These are phyloP conservation scores for Thielaviopsis ethacetica DNA, from an alignment of 2,329 filamentous ascomycete genomes.

Conservation along the genomic window DNA sequence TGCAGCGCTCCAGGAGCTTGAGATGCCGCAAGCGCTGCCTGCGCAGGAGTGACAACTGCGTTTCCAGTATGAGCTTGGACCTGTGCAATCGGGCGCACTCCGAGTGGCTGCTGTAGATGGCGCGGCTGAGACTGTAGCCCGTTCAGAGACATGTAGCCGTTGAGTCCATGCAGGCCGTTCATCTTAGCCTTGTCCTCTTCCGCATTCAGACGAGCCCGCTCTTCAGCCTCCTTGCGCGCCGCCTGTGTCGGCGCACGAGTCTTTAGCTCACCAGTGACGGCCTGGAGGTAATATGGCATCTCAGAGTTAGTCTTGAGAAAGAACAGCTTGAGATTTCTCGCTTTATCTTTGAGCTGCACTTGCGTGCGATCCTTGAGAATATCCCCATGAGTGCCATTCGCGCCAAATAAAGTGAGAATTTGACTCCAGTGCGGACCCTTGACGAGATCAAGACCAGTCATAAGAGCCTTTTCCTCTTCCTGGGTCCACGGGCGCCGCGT, in stretches of 20 bases:
- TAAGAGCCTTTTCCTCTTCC: slow-evolving; percentile 78
- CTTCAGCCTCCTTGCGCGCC: slow-evolving; percentile 51
- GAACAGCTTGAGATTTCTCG: slow-evolving; percentile 75
- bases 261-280: slow-evolving; percentile 79
- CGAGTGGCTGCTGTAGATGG: slow-evolving; percentile 16
- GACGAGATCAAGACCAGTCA: slow-evolving; percentile 75
- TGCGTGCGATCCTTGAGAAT: slow-evolving; percentile 79
- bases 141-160: slow-evolving; percentile 12
- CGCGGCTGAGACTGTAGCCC: slow-evolving; percentile 11
- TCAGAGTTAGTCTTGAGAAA: slow-evolving; percentile 85
- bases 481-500: slow-evolving; percentile 70
- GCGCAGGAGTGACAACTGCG: slow-evolving; percentile 12
- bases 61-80: slow-evolving; percentile 16
- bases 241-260: slow-evolving; percentile 63
- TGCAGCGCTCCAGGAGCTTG: neutral
- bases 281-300: slow-evolving; percentile 74
- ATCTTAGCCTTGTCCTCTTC: slow-evolving; percentile 43
- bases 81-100: slow-evolving; percentile 20
- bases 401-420: slow-evolving; percentile 70
- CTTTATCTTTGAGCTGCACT: slow-evolving; percentile 86
- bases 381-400: slow-evolving; percentile 62
- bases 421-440: slow-evolving; percentile 90
- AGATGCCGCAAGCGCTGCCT: slow-evolving; percentile 10
- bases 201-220: slow-evolving; percentile 38
- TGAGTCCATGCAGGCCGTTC: slow-evolving; percentile 30